These are phyloP conservation scores for Parsonsia alboflavescens DNA, from an alignment of 257 asterid genomes.

Conservation along the genomic window DNA sequence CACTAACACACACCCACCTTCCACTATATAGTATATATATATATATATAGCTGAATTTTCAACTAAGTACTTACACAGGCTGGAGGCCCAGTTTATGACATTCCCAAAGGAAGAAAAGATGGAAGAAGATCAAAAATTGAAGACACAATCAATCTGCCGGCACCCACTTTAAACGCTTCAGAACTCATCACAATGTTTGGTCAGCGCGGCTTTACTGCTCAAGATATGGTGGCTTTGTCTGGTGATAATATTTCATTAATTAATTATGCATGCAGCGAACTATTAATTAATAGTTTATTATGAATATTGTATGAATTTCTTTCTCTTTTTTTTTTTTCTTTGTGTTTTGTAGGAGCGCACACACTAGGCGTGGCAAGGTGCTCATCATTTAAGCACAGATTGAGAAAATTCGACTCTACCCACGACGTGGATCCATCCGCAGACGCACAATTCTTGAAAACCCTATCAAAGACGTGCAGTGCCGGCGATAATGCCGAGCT, in stretches of 20 bases:
- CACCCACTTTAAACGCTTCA: constrained; percentile 68
- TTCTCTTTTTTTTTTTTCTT: too few species aligned
- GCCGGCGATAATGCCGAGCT: constrained; percentile 73
- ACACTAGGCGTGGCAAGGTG: constrained; percentile 86
- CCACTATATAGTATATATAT: not conserved
- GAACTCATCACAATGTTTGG: constrained; percentile 62
- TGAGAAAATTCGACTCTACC: constrained; percentile 59
- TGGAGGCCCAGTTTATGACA: constrained; percentile 77
- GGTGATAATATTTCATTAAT: constrained; percentile 30
- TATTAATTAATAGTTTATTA: too few species aligned
- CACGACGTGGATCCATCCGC: constrained; percentile 62
- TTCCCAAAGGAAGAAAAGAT: constrained; percentile 83
- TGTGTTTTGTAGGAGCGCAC: constrained; percentile 55
- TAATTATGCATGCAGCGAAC: too few species aligned
- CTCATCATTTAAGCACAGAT: constrained; percentile 73
- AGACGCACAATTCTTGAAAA: constrained; percentile 53
- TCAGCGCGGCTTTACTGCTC: constrained; percentile 69
- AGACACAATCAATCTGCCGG: constrained; percentile 80
- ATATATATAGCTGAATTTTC: too few species aligned
- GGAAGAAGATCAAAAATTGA: constrained; percentile 74
- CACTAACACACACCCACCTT: not conserved
- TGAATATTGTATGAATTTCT: too few species aligned
- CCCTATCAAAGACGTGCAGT: constrained; percentile 54
- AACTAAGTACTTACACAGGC: constrained; percentile 31
- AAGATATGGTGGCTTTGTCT: constrained; percentile 88